These are phyloP conservation scores for Aureobasidium sp. DNA, from an alignment of 2,329 filamentous ascomycete species.

Conservation along the genomic window DNA sequence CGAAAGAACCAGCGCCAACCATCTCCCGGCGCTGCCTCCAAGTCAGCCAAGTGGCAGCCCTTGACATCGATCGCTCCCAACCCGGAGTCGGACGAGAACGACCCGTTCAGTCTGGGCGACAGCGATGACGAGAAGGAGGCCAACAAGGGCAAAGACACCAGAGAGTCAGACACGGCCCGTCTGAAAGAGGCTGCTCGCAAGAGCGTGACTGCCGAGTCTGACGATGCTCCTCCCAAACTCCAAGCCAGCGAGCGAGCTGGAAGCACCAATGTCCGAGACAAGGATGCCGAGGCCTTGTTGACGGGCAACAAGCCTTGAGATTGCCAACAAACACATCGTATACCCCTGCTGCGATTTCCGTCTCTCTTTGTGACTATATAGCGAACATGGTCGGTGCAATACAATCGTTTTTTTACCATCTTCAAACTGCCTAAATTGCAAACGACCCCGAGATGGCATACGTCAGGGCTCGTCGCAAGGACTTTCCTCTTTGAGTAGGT, in stretches of 20 bases:
- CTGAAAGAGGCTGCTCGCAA: constrained; percentile 43
- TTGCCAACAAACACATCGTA: neutral
- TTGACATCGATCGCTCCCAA: constrained; percentile 77
- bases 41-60: constrained; percentile 95
- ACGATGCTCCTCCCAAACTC: constrained; percentile 24
- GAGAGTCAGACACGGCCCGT: constrained; percentile 46
- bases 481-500: constrained; percentile 1
- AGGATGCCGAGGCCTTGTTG: constrained; percentile 41
- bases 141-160: constrained; percentile 59
- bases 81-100: constrained; percentile 77
- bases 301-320: constrained; percentile 18
- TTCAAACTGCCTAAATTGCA: neutral
- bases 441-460: too few species aligned
- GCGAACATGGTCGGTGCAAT: neutral
- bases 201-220: constrained; percentile 46
- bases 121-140: constrained; percentile 84
- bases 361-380: neutral
- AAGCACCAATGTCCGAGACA: constrained; percentile 39
- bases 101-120: constrained; percentile 93
- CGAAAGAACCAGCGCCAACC: constrained; percentile 33
- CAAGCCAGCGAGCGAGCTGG: constrained; percentile 36
- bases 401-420: neutral
- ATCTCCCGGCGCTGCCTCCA: constrained; percentile 31
- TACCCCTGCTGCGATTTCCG: neutral
- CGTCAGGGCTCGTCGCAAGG: neutral